A percentile compares a stretch with the other conserved stretches of the same genome.
These are phyloP conservation scores for Epipyxis sp. DNA, from an alignment of 108 stramenopile genomes.

Conservation along the genomic window DNA sequence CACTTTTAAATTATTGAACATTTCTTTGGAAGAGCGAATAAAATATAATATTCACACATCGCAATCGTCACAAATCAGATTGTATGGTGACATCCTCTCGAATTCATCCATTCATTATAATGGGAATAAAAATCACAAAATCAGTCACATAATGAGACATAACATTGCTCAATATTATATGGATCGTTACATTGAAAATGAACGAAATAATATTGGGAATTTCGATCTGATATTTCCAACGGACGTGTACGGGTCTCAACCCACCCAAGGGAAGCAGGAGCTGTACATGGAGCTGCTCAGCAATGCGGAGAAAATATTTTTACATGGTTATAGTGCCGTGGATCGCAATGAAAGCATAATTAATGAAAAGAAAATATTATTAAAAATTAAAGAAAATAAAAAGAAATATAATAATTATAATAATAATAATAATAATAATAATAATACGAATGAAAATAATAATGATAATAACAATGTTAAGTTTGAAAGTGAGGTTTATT, in stretches of 20 bases:
- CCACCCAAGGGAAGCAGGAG: not conserved
- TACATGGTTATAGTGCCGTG: not conserved
- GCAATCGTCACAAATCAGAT: not conserved
- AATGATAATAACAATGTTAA: not conserved
- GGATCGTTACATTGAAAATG: not conserved
- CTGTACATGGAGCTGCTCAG: not conserved
- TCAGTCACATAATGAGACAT: not conserved
- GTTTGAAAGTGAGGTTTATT: no score
- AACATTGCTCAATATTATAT: not conserved
- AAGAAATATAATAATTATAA: not conserved
- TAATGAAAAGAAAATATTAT: not conserved
- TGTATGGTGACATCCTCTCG: not conserved
- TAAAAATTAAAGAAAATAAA: not conserved
- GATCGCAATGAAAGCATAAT: not conserved
- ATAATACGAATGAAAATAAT: not conserved
- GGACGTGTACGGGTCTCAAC: slow-evolving; percentile 5
- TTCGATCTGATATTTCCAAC: slow-evolving; percentile 1
- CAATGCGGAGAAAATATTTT: not conserved
- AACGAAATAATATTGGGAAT: not conserved
- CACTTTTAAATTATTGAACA: slow-evolving; percentile 9
- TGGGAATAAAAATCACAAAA: not conserved
- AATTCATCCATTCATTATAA: not conserved
- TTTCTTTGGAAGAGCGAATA: not conserved
- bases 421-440: not conserved
- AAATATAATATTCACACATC: not conserved